Evolutionary conservation across 495 filamentous ascomycete species (phyloP), one percentile per base, ranked within the genome.

Genomic region (Hypoxylon rickii): DNA sequence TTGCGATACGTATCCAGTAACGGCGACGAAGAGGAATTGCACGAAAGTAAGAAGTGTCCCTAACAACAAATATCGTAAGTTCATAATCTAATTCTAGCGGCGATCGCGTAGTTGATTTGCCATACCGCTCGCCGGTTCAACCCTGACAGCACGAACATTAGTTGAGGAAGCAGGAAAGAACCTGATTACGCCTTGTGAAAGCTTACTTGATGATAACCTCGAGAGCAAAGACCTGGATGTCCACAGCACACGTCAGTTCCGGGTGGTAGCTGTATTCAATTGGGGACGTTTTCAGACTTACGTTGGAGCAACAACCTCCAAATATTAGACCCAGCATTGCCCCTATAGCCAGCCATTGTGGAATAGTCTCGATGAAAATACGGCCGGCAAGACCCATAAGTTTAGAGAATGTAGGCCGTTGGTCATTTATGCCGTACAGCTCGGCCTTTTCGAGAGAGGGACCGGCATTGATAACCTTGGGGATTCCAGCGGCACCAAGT

Each of bases 221-320:
- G 33, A 99, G 84, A 6, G 92, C 89, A 74, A 96, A 97, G 21
- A 92, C 89, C 89, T 92, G 56, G 51, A 51, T 19, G 47, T 39
- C 60, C 48, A n/a, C 68, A 49, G 66, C 62, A 49, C 45, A 44
- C 36, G 40, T 50, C 63, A 52, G 63, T 52, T 38, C 32, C 44
- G 26, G 37, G 20, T 55, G 24, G 43, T 29, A 20, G 29, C 11
- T 5, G 31, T 24, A 26, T 4, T 40, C 11, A 34, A 36, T 40
- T 7, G 32, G 42, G 44, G 32, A 16, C 22, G 76, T 81, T 49
- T 47, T 51, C 40, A 12, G 45, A 50, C 66, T 72, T 70, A 98
- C 94, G 79, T 97, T 99, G 22, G 92, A 91, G 78, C 94, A 99
- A 68, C 94, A 99, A 29, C 94, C 94, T 32, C 95, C 94, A 68